Base-by-base conservation (phyloP, 768 basidiomycete species). In the Ramaria sp. region DNA sequence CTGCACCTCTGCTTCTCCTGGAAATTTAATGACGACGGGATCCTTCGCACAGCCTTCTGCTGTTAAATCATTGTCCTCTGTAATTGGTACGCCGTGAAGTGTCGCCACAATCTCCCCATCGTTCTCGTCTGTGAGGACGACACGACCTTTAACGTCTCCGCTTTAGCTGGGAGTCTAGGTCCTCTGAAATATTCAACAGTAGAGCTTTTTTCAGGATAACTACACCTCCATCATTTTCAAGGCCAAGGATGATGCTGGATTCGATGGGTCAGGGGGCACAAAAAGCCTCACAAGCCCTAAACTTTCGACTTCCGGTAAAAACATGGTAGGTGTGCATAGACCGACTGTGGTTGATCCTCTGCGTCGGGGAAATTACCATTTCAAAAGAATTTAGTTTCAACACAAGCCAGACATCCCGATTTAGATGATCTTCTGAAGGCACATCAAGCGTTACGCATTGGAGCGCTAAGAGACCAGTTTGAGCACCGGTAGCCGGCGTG, bases 21-120 rank as follows among this genome's bases (percentile, higher is more conserved):
- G 76, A 28, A 88, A 76, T 61, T 88, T 83, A 55, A 88, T 77
- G 48, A 88, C 65, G n/a, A 90, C 85, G 0, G 83, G 78, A 58
- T 79, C 78, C 57, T 73, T 73, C 59, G 80, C 77, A 45, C 73
- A 72, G 6, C 78, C 78, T 15, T 67, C 65, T 52, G 70, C 66
- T 32, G 71, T 63, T 41, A 88, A 69, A n/a, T 64, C 61, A 1
- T 77, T 73, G 59, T 84, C 84, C 62, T 86, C 85, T 22, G 70
- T 68, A 20, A 86, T 72, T 37, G 67, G 64, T 56, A 85, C 69
- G 50, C 70, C 64, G 45, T 83, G 83, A 8, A 88, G 71, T 62
- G 82, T 78, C 0, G 83, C 85, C 13, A 89, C 72, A 10, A 88
- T 73, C 58, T 86, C 79, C 1, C 86, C 86, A 43, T 75, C 81